Base-by-base conservation (phyloP, 2,329 filamentous ascomycete genomes). In the Aspergillus ruber region DNA sequence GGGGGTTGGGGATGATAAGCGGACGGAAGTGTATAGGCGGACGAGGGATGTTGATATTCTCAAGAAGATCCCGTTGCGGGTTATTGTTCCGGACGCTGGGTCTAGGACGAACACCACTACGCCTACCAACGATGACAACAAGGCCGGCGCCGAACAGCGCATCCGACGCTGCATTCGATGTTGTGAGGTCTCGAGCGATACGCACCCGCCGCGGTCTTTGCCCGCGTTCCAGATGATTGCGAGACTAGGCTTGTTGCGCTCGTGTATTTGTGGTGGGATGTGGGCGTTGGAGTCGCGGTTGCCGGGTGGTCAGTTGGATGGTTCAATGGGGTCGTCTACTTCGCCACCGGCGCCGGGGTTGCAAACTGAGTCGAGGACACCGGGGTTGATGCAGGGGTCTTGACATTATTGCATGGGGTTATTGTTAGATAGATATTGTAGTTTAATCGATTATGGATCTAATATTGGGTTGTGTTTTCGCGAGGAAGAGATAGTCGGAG, bases 151-250 rank as follows among this genome's bases (percentile, higher is more conserved):
- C 3, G 25, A 10, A 12, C 39, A 56, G 18, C 52, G 46, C 15
- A 32, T 73, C 66, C 69, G 77, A 45, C 68, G 74, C 36, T 83
- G 79, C 58, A 78, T 79, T 17, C 72, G 84, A 35, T 87, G 84
- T 62, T 75, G 80, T 40, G 74, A 79, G 43, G 74, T 85, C n/a
- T 85, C 85, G 73, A 82, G 84, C 57, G 82, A 86, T 52, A 67
- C 78, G 20, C 60, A 60, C n/a, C 56, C 68, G 13, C 65, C 65
- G 1, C 64, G 67, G 15, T 64, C 69, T 7, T 39, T 64, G 10
- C 49, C 62, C 8, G 64, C 62, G 43, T 68, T 68, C 42, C 62
- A 62, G 21, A 62, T 71, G 64, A 59, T 69, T 46, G 59, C 59
- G 42, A 69, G 66, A 51, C 48, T 70, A 52, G 62, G 63, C 25